Conservation (phyloP, 148 eudicot genomes). For the Limonium bicolor region DNA sequence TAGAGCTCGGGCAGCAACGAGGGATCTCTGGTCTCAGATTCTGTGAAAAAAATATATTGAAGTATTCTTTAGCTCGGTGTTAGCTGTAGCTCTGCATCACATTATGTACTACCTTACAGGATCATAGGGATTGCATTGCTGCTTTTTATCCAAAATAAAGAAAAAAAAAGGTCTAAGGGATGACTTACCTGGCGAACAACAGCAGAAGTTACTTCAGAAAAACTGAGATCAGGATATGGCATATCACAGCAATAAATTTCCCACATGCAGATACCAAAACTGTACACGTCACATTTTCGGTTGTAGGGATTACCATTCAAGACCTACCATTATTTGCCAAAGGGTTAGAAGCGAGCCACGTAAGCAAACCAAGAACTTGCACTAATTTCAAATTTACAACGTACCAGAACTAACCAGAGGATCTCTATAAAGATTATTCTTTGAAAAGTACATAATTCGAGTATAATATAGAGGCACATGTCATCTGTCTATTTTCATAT, state of each 20-base stretch:
- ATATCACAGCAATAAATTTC: conserved; percentile 90
- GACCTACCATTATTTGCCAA: conserved; percentile 27
- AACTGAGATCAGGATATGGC: conserved; percentile 84
- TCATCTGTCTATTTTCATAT: no score
- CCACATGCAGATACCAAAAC: conserved; percentile 79
- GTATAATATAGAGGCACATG: no score
- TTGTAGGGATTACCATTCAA: conserved; percentile 67
- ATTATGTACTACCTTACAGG: background rate
- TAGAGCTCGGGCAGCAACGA: conserved; percentile 59
- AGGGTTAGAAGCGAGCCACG: background rate
- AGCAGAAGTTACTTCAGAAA: conserved; percentile 82
- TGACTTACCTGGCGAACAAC: conserved; percentile 62
- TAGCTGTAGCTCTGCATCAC: no score
- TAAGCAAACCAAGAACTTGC: background rate
- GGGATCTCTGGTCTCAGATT: conserved; percentile 71
- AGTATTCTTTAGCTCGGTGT: no score
- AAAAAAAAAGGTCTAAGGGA: no score
- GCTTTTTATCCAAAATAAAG: background rate
- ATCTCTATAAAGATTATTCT: no score
- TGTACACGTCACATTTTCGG: conserved; percentile 76
- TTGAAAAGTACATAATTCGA: no score
- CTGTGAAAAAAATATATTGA: no score
- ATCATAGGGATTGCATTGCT: background rate
- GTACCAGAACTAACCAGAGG: no score
- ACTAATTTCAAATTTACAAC: background rate